Base-by-base conservation (phyloP, 305 asterid genomes). In the Fraxinus nigra region DNA sequence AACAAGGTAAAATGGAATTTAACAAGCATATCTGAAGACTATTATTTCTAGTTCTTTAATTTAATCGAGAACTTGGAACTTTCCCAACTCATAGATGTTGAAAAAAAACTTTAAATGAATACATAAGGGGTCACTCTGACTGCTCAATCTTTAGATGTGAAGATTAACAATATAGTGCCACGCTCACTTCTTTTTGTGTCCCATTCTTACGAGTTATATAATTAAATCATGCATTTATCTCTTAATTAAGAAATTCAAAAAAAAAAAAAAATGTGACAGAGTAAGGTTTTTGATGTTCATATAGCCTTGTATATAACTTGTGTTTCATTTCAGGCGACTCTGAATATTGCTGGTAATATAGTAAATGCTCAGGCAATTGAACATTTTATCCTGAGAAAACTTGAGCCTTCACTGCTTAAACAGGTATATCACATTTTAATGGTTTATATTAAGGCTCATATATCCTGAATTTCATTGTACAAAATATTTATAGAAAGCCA, bases 291-390 rank as follows among this genome's bases (percentile, higher is more conserved):
- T 54, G 9, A 54, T 54, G 63, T 5, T 54, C 9, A 5, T 16
- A 54, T n/a, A 54, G 63, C 8, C 63, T 54, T 54, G 63, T 5
- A 54, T n/a, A n/a, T 54, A 54, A 54, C 24, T n/a, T n/a, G 63
- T 54, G 63, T 5, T 54, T 74, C 18, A 32, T 35, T 83, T 81
- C 89, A 92, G 98, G 94, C 95, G 78, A 91, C 93, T 70, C 78
- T 95, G 20, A 93, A 90, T 72, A 89, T 93, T 51, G 92, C 91
- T 14, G 97, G 97, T 9, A 88, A 90, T 84, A 78, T 87, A 18
- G 79, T 93, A 34, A 90, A 89, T 76, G 98, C 94, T 79, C 92
- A 85, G 35, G 89, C 88, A 6, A 95, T 95, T 46, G 93, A 93
- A 67, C 91, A 84, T 43, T 88, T 84, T 75, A 90, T 95, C 75